Evolutionary conservation across 352 stramenopile species (phyloP).

Genomic region (Phytophthora constricta): DNA sequence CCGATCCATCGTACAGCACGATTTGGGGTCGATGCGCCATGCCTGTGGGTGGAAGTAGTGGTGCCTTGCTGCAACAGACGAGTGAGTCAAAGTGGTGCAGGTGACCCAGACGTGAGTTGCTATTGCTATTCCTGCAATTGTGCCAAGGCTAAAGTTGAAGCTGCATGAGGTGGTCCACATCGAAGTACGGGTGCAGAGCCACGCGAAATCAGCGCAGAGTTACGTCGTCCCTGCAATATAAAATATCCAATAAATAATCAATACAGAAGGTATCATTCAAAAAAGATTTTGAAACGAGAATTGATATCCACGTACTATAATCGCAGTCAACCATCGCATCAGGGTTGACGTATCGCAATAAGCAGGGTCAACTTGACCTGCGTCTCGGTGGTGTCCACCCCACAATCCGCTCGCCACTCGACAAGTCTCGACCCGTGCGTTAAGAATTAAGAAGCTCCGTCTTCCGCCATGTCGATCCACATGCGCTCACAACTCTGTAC

Average conservation of each 20-base stretch:
- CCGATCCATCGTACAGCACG: slow-evolving; percentile 28
- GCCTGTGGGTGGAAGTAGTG: neutral
- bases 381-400: slow-evolving; percentile 1
- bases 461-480: slow-evolving; percentile 46
- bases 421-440: slow-evolving; percentile 5
- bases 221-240: no score
- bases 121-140: neutral
- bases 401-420: slow-evolving; percentile 12
- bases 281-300: no score
- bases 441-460: neutral
- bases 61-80: neutral
- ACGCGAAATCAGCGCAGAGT: slow-evolving; percentile 2
- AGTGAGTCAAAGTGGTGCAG: neutral
- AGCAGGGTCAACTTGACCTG: neutral
- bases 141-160: slow-evolving; percentile 31
- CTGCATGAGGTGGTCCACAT: slow-evolving; percentile 23
- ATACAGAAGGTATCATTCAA: no score
- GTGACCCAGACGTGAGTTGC: neutral
- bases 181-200: slow-evolving; percentile 6
- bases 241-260: no score
- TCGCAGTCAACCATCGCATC: no score
- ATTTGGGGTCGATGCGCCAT: slow-evolving; percentile 26
- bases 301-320: no score
- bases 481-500: slow-evolving; percentile 59
- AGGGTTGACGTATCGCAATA: no score